A percentile compares a stretch with the other conserved stretches of the same genome.
Evolutionary conservation across 2,329 filamentous ascomycete genomes (phyloP).

Genomic region (Tolypocladium capitatum): DNA sequence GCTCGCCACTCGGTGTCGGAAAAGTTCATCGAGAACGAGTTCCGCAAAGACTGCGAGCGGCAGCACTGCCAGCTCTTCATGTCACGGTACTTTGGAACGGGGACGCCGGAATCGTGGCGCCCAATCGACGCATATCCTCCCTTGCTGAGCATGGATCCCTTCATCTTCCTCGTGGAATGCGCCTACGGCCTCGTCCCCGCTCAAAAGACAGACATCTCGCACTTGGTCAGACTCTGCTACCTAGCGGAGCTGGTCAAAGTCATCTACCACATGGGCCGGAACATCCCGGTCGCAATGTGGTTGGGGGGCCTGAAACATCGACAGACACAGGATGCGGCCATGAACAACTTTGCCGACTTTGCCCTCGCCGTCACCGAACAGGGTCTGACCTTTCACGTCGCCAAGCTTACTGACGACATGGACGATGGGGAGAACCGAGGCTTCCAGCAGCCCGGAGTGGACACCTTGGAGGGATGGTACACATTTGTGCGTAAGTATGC

Average conservation of each 20-base stretch:
- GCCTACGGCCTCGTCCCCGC: slow-evolving; percentile 57
- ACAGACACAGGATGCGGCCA: slow-evolving; percentile 29
- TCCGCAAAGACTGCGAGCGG: slow-evolving; percentile 51
- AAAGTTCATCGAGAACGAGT: slow-evolving; percentile 53
- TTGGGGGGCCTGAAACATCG: slow-evolving; percentile 29
- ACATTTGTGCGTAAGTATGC: slow-evolving; percentile 66
- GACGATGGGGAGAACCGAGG: slow-evolving; percentile 28
- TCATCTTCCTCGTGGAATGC: slow-evolving; percentile 70
- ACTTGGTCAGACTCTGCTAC: slow-evolving; percentile 76
- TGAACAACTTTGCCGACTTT: slow-evolving; percentile 43
- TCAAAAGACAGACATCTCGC: slow-evolving; percentile 59
- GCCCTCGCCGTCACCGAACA: slow-evolving; percentile 33
- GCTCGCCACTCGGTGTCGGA: slow-evolving; percentile 48
- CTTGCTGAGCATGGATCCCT: slow-evolving; percentile 56
- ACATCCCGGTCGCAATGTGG: slow-evolving; percentile 38
- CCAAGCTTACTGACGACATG: slow-evolving; percentile 13
- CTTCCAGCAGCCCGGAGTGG: slow-evolving; percentile 41
- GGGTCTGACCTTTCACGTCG: slow-evolving; percentile 26
- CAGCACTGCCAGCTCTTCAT: slow-evolving; percentile 69
- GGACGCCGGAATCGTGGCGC: slow-evolving; percentile 24
- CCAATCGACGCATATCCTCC: slow-evolving; percentile 37
- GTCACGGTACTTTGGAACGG: slow-evolving; percentile 35
- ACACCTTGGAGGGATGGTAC: slow-evolving; percentile 41
- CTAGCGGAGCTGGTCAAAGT: slow-evolving; percentile 83
- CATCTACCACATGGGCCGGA: slow-evolving; percentile 44